Evolutionary conservation across 768 basidiomycete genomes (phyloP).

Genomic region (Tephrocybe sp.): DNA sequence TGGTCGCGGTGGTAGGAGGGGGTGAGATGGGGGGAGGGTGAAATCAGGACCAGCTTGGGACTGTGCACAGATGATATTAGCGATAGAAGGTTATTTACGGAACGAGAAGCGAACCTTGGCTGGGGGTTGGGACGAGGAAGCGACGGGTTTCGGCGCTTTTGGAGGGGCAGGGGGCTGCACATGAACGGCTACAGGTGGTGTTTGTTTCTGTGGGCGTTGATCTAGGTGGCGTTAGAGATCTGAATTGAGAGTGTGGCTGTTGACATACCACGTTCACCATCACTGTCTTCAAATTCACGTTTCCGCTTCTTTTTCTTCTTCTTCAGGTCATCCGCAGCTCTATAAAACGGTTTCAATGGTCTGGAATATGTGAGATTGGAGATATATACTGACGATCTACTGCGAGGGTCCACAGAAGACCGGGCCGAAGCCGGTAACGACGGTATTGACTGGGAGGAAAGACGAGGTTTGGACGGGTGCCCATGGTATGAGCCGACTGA

Average conservation of each 20-base stretch:
- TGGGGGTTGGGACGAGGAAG: slow-evolving; percentile 39
- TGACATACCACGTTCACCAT: slow-evolving; percentile 55
- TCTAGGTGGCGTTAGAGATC: slow-evolving; percentile 33
- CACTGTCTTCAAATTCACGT: slow-evolving; percentile 72
- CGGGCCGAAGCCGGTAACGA: slow-evolving; percentile 50
- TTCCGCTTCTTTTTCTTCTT: slow-evolving; percentile 89
- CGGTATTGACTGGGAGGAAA: slow-evolving; percentile 43
- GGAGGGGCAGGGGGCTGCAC: slow-evolving; percentile 38
- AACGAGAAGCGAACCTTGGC: too few species aligned
- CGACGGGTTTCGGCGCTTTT: slow-evolving; percentile 58
- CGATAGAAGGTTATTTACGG: slow-evolving; percentile 24
- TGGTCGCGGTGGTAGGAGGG: slow-evolving; percentile 61
- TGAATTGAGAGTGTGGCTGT: slow-evolving; percentile 3
- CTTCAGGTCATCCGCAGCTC: slow-evolving; percentile 53
- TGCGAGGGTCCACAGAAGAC: slow-evolving; percentile 63
- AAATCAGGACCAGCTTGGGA: slow-evolving; percentile 57
- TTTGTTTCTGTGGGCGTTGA: slow-evolving; percentile 55
- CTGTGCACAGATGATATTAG: slow-evolving; percentile 19
- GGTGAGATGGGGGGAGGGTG: slow-evolving; percentile 45
- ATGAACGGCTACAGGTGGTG: slow-evolving; percentile 47
- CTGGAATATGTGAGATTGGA: neutral
- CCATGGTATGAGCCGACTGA: slow-evolving; percentile 32
- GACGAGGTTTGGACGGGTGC: slow-evolving; percentile 43
- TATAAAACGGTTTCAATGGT: slow-evolving; percentile 13
- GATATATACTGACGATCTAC: slow-evolving; percentile 42